Base-by-base conservation (phyloP, 495 filamentous ascomycete species). In the Aspergillus campestris region DNA sequence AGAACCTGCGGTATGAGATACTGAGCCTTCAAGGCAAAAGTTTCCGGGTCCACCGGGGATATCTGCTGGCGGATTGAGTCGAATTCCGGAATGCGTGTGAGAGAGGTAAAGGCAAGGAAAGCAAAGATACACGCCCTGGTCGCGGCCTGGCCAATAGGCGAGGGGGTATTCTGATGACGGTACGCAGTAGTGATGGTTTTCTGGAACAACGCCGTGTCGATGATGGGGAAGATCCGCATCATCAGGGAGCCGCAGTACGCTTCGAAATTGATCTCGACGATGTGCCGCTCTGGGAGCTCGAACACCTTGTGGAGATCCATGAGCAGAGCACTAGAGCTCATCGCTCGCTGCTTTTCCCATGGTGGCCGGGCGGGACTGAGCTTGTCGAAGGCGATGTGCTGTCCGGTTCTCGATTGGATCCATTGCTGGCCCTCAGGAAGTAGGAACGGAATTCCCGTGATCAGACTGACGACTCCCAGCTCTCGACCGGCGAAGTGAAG, bases 401-500 rank as follows among this genome's bases (percentile, higher is more conserved):
- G 64, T 8, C 72, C 73, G 4, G 73, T 73, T 11, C 65, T 64
- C 14, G 69, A 56, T 30, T 64, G 56, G 31, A 77, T 67, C 70
- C 70, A 74, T 47, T 61, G 52, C 39, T 64, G 68, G 1, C 72
- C 71, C 31, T 71, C 68, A 1, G 61, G 58, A 0, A 72, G 60
- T 30, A 77, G 55, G 28, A 71, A 62, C 8, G 72, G 73, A 7
- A 74, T 64, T 6, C 71, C 71, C 1, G 67, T 70, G 40, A 71
- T 62, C 33, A 66, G 41, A 48, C 68, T 74, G 32, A 74, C 67
- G 4, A 60, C 60, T 8, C 73, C 70, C 6, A 77, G 43, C 47
- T 73, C 62, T 34, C 63, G 57, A 4, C 73, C 72, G 7, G 73
- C 72, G 42, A 75, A 74, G 44, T 74, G 71, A 7, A 74, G 62